Base-by-base conservation (phyloP, 129 eudicot genomes). In the Saussurea involucrata region DNA sequence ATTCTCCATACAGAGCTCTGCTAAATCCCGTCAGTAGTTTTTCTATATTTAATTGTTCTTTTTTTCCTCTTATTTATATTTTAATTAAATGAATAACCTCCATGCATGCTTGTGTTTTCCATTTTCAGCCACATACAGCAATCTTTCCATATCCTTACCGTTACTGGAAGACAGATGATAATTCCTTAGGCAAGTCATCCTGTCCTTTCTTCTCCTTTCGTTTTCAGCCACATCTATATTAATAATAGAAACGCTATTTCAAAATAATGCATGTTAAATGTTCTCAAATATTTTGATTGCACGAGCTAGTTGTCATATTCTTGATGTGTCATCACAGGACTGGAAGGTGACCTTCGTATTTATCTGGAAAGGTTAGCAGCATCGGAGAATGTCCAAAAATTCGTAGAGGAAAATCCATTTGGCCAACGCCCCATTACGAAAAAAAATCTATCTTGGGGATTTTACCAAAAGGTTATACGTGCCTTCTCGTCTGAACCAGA, bases 371-470 rank as follows among this genome's bases (percentile, higher is more conserved):
- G 85, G 22, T 63, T 93, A 66, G 89, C 95, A 40, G 66, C 15
- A 29, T 87, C 88, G 12, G 95, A 88, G 29, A 71, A 90, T 68
- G 95, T 93, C 66, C 97, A 85, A 64, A 78, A 85, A 17, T 93
- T 83, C 63, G 94, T 93, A 9, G 79, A 84, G 84, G 71, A 87
- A 58, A 87, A 93, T 71, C 98, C 91, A 18, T 87, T 82, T 80
- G 98, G 98, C 6, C 90, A 85, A 61, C 84, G 90, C 8, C 85
- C 96, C 15, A 93, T 93, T 75, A 88, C 88, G 0, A 84, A 85
- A 5, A 69, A 63, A 17, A 81, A 87, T 79, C 33, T 75, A 29
- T 90, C 90, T 13, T 93, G 98, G 98, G 32, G 72, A 49, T 90
- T 63, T 68, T 93, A 93, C 76, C 81, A 60, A 9, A 84, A 80